These are phyloP conservation scores for Dioszegia aurantiaca DNA, from an alignment of 768 basidiomycete species.

Conservation along the genomic window DNA sequence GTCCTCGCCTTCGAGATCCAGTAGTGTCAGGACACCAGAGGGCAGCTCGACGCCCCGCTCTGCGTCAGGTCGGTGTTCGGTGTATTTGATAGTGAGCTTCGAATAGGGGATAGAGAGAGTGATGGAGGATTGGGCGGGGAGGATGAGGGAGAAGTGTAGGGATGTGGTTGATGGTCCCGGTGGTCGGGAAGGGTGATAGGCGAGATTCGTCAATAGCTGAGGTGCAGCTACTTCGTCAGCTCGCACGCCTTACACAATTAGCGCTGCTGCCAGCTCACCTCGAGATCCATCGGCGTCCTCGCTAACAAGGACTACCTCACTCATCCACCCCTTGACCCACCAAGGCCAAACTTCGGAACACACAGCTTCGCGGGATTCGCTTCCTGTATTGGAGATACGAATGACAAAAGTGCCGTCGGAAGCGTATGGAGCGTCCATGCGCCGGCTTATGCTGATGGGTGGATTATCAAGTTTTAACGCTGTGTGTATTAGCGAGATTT, in stretches of 20 bases:
- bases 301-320: constrained; percentile 64
- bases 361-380: constrained; percentile 56
- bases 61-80: constrained; percentile 93
- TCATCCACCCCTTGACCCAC: constrained; percentile 81
- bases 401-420: constrained; percentile 71
- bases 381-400: constrained; percentile 63
- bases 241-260: no score
- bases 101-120: constrained; percentile 69
- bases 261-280: constrained; percentile 12
- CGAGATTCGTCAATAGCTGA: constrained; percentile 63
- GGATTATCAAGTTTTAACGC: constrained; percentile 55
- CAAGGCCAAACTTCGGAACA: constrained; percentile 94
- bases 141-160: constrained; percentile 65
- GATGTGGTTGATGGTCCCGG: constrained; percentile 68
- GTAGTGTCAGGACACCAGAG: constrained; percentile 61
- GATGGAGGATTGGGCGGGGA: constrained; percentile 69
- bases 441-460: constrained; percentile 65
- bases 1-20: constrained; percentile 49
- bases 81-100: constrained; percentile 85
- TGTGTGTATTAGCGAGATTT: constrained; percentile 5
- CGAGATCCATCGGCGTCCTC: constrained; percentile 52
- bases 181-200: constrained; percentile 66
- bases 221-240: constrained; percentile 54
- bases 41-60: constrained; percentile 93
- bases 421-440: constrained; percentile 71